Conservation (phyloP, 2,329 filamentous ascomycete genomes). For the Cytospora piceae region DNA sequence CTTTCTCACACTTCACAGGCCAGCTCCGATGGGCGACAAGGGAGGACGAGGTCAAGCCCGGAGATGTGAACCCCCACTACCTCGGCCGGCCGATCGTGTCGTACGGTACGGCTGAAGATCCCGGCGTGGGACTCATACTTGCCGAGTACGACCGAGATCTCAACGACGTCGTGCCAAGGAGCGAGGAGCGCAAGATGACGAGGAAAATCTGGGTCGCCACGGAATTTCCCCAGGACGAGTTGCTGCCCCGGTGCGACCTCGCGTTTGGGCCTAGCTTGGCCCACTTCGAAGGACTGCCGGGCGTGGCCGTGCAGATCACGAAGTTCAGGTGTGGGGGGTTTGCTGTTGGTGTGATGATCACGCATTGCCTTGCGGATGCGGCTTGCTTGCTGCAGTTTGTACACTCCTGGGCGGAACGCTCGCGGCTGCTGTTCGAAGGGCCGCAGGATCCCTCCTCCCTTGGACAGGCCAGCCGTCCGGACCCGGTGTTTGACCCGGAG, state of each 20-base stretch:
- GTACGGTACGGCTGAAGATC: slow-evolving; percentile 44
- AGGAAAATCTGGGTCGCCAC: slow-evolving; percentile 43
- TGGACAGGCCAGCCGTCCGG: neutral
- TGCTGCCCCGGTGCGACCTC: slow-evolving; percentile 41
- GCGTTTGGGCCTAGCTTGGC: slow-evolving; percentile 39
- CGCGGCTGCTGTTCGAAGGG: slow-evolving; percentile 27
- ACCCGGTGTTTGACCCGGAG: slow-evolving; percentile 45
- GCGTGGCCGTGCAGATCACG: slow-evolving; percentile 45
- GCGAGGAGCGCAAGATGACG: slow-evolving; percentile 21
- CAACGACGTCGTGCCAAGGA: slow-evolving; percentile 39
- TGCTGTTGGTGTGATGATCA: slow-evolving; percentile 45
- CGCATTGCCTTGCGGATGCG: slow-evolving; percentile 51
- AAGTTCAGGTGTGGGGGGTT: slow-evolving; percentile 46
- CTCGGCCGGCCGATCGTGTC: slow-evolving; percentile 43
- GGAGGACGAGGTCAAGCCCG: slow-evolving; percentile 31
- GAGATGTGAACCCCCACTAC: slow-evolving; percentile 33
- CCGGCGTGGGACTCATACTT: slow-evolving; percentile 46
- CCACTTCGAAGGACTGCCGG: slow-evolving; percentile 38
- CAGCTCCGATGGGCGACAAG: slow-evolving; percentile 44
- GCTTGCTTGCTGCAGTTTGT: slow-evolving; percentile 48
- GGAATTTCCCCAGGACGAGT: slow-evolving; percentile 39
- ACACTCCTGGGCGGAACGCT: slow-evolving; percentile 45
- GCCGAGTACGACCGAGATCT: slow-evolving; percentile 38
- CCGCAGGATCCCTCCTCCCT: neutral
- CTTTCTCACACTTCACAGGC: slow-evolving; percentile 49